phyloP scores from a whole-genome alignment of 495 filamentous ascomycete genomes.

The Collariella sp. region DNA sequence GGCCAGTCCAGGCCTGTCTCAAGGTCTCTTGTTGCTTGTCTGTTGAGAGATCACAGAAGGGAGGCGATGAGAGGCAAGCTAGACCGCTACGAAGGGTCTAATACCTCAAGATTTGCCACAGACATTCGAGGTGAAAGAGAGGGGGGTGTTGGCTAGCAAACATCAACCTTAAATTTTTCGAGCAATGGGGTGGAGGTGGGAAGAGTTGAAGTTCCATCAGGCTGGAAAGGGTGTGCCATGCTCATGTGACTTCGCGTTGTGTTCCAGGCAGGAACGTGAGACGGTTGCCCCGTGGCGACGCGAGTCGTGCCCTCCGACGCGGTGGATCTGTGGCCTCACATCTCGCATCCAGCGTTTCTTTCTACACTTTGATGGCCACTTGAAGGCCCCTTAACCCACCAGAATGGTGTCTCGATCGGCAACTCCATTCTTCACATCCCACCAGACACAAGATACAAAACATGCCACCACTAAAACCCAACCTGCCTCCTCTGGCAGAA shows the following conservation, averaged over 20 bases:
- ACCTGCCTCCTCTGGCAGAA: slow-evolving; percentile 36
- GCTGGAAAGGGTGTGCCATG: not conserved
- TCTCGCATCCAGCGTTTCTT: not conserved
- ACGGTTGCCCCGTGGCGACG: slow-evolving; percentile 8
- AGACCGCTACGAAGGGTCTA: not conserved
- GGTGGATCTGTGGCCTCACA: not conserved
- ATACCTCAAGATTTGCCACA: not conserved
- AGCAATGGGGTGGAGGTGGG: no score
- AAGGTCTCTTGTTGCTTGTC: not conserved
- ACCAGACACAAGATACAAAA: no score
- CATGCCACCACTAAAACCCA: slow-evolving; percentile 19
- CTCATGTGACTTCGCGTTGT: slow-evolving; percentile 10
- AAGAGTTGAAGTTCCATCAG: no score
- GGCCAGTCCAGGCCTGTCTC: no score
- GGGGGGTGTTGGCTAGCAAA: not conserved
- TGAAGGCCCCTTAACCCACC: no score
- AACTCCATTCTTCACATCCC: slow-evolving; percentile 1
- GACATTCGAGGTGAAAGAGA: not conserved
- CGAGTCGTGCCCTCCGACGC: slow-evolving; percentile 6
- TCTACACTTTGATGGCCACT: not conserved
- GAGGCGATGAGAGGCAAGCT: not conserved
- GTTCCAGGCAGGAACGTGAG: not conserved
- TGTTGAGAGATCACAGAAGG: not conserved
- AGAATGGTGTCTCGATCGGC: not conserved
- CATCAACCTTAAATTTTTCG: not conserved